A percentile compares a stretch with the other conserved stretches of the same genome.
phyloP scores from a whole-genome alignment of 108 stramenopile genomes.

The Skeletonema costatum region DNA sequence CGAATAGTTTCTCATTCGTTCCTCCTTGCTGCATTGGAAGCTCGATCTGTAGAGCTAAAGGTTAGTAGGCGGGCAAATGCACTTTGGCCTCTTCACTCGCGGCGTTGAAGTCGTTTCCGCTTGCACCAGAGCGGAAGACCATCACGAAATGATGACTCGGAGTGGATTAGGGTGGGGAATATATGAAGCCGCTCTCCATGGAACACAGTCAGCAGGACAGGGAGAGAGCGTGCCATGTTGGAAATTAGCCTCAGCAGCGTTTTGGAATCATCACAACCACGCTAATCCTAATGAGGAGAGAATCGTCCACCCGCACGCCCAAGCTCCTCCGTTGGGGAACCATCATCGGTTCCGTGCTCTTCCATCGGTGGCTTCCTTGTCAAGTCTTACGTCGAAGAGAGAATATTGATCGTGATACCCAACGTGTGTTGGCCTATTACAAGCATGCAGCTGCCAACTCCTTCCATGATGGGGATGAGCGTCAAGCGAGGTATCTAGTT shows the following conservation, averaged over 20 bases:
- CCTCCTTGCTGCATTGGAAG: no score
- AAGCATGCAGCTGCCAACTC: slow-evolving; percentile 76
- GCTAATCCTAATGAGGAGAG: slow-evolving; percentile 70
- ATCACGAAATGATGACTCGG: slow-evolving; percentile 38
- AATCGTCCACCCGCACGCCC: slow-evolving; percentile 80
- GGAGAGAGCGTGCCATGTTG: slow-evolving; percentile 57
- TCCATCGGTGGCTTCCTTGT: slow-evolving; percentile 84
- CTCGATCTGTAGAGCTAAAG: no score
- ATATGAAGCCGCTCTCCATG: slow-evolving; percentile 60
- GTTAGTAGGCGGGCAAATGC: no score
- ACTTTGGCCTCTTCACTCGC: slow-evolving; percentile 12
- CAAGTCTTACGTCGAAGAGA: slow-evolving; percentile 82
- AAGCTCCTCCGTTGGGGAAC: slow-evolving; percentile 60
- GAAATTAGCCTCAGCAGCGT: slow-evolving; percentile 71
- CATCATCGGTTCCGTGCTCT: slow-evolving; percentile 62
- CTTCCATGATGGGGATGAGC: slow-evolving; percentile 76
- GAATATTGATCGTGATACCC: slow-evolving; percentile 74
- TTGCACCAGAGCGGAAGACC: slow-evolving; percentile 58
- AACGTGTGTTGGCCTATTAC: slow-evolving; percentile 78
- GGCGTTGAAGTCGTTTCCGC: slow-evolving; percentile 68
- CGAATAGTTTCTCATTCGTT: no score
- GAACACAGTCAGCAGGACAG: slow-evolving; percentile 44
- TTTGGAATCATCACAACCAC: slow-evolving; percentile 58
- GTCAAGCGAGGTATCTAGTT: slow-evolving; percentile 76
- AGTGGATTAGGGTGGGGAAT: slow-evolving; percentile 76